These are phyloP conservation scores for Reutealis trisperma DNA, from an alignment of 345 rosid genomes.

Conservation along the genomic window DNA sequence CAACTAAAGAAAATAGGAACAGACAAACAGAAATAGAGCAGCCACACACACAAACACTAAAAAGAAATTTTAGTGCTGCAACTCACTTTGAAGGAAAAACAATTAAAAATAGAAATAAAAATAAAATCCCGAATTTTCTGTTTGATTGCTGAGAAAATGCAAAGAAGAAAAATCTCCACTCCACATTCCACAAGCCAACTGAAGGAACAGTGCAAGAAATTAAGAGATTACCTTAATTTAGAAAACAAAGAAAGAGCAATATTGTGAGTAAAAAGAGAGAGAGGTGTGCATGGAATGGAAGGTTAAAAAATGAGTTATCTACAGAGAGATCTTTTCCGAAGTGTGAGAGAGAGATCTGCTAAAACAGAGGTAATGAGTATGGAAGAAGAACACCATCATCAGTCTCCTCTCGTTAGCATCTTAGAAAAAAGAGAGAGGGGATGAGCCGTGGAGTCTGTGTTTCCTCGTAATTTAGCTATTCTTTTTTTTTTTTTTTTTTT, in stretches of 20 bases:
- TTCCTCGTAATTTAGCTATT: background rate
- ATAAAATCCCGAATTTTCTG: too few relatives aligned
- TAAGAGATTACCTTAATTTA: conserved; percentile 18
- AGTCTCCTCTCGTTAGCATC: conserved; percentile 2
- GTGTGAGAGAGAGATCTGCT: conserved; percentile 7
- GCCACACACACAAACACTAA: background rate
- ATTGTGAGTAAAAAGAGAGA: background rate
- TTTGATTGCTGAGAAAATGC: background rate
- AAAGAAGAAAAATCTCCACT: background rate
- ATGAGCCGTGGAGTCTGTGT: background rate
- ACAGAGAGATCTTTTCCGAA: conserved; percentile 5
- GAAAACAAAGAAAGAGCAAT: conserved; percentile 27
- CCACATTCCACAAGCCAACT: background rate
- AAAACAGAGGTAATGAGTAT: background rate
- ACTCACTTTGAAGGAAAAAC: background rate
- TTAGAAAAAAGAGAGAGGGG: conserved; percentile 4
- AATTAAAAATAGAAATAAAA: background rate
- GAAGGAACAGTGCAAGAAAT: background rate
- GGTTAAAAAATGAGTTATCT: background rate
- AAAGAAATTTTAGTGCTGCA: background rate
- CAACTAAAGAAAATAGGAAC: background rate
- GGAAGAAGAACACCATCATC: conserved; percentile 19
- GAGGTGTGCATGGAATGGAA: background rate
- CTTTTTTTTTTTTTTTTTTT: background rate
- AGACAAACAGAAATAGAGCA: background rate